These are phyloP conservation scores for Triticum urartu DNA, from an alignment of 176 grass and related monocot species.

Conservation along the genomic window DNA sequence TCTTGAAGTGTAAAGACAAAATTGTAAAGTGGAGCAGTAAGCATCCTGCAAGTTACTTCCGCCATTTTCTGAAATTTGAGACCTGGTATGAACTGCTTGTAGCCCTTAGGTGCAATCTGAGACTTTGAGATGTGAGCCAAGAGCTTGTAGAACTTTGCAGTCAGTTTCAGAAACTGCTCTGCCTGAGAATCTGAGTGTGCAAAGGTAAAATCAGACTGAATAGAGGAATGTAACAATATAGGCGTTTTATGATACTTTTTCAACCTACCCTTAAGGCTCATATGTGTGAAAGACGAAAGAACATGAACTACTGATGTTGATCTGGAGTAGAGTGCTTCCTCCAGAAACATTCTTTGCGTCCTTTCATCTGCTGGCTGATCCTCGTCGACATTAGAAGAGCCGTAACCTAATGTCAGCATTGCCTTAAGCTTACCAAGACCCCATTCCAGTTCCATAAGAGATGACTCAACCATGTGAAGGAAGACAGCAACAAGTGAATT, in stretches of 20 bases:
- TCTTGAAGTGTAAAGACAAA: constrained; percentile 61
- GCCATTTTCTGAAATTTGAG: constrained; percentile 78
- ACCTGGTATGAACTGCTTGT: constrained; percentile 50
- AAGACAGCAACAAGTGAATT: constrained; percentile 50
- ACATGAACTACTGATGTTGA: constrained; percentile 59
- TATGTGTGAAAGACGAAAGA: constrained; percentile 69
- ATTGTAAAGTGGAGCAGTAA: constrained; percentile 69
- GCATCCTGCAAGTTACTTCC: constrained; percentile 76
- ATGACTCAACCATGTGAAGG: constrained; percentile 65
- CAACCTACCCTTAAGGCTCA: constrained; percentile 67
- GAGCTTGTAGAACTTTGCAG: constrained; percentile 81
- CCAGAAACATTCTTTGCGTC: constrained; percentile 42
- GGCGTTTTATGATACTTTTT: neutral
- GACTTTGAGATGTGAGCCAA: constrained; percentile 68
- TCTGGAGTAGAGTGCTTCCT: constrained; percentile 83
- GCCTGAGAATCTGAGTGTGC: constrained; percentile 68
- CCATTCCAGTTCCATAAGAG: constrained; percentile 78
- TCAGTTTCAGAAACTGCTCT: constrained; percentile 75
- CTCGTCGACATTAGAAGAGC: constrained; percentile 34
- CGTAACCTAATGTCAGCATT: constrained; percentile 43
- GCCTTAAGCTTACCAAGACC: constrained; percentile 58
- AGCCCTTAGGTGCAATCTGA: constrained; percentile 76
- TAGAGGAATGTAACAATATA: neutral
- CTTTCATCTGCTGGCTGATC: constrained; percentile 53
- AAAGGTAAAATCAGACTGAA: constrained; percentile 26